Percentiles rank a stretch among this genome's conserved stretches.
Conservation (phyloP, 2,329 filamentous ascomycete species). For the Corynespora cassiicola region DNA sequence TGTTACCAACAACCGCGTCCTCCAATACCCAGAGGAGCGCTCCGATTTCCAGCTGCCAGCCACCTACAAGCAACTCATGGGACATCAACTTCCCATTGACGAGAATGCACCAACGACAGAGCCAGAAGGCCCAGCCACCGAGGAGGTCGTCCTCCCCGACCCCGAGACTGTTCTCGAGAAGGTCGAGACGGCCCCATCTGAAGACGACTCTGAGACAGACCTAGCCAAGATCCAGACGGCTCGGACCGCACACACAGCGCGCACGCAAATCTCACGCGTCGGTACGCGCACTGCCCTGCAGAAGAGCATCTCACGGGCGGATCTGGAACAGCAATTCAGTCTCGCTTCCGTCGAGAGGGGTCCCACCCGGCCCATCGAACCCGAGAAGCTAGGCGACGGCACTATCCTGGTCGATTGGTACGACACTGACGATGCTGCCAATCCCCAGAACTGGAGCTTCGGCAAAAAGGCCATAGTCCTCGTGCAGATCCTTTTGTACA, state of each 20-base stretch:
- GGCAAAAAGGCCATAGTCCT: conserved; percentile 45
- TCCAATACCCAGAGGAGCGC: conserved; percentile 67
- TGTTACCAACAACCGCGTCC: conserved; percentile 57
- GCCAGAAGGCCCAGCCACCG: conserved; percentile 24
- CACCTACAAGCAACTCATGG: conserved; percentile 42
- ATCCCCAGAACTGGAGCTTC: conserved; percentile 49
- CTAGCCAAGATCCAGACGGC: conserved; percentile 43
- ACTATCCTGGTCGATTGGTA: conserved; percentile 54
- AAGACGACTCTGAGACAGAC: conserved; percentile 23
- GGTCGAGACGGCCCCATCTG: conserved; percentile 17
- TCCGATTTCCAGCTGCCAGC: conserved; percentile 60
- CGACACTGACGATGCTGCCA: conserved; percentile 45
- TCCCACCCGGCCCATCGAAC: conserved; percentile 43
- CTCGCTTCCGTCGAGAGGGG: conserved; percentile 42
- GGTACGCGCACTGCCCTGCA: conserved; percentile 46
- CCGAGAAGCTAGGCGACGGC: conserved; percentile 42
- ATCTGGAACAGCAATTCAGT: conserved; percentile 49
- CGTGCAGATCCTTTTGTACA: conserved; percentile 61
- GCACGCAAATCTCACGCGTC: conserved; percentile 40
- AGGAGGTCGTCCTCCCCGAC: conserved; percentile 31
- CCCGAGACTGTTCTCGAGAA: conserved; percentile 33
- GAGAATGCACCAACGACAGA: conserved; percentile 12
- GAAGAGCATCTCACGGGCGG: conserved; percentile 42
- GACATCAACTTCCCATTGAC: conserved; percentile 16
- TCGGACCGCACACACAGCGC: conserved; percentile 29